Percentiles rank a stretch among this genome's conserved stretches.
Conservation (phyloP, 257 asterid species). For the Przewalskia tangutica region DNA sequence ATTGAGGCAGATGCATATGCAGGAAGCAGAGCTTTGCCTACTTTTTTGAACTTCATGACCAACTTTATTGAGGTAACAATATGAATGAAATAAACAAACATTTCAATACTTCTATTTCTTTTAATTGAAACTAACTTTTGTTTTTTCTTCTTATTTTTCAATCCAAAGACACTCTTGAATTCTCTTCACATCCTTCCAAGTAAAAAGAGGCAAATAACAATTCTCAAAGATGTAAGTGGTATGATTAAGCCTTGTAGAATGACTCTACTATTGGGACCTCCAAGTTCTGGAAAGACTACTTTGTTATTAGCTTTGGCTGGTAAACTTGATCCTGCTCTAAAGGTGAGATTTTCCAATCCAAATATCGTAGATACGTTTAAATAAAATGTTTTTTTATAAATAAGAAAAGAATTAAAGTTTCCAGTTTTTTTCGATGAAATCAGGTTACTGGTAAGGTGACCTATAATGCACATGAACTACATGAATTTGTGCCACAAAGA, state of each 20-base stretch:
- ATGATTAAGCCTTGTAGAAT: constrained; percentile 52
- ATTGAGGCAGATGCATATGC: constrained; percentile 48
- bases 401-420: not conserved
- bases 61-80: constrained; percentile 44
- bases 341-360: constrained; percentile 14
- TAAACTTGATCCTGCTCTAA: constrained; percentile 42
- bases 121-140: not conserved
- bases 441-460: constrained; percentile 17
- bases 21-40: constrained; percentile 50
- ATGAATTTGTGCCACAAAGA: constrained; percentile 55
- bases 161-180: constrained; percentile 9
- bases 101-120: not conserved
- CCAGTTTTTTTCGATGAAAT: not conserved
- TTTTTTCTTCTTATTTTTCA: not conserved
- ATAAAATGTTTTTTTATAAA: not conserved
- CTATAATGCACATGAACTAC: constrained; percentile 47
- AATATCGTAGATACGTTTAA: not conserved
- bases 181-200: constrained; percentile 34
- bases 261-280: constrained; percentile 75
- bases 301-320: constrained; percentile 61
- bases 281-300: constrained; percentile 62
- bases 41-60: constrained; percentile 37
- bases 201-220: constrained; percentile 38
- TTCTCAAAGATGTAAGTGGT: constrained; percentile 51
- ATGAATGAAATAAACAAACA: not conserved